phyloP scores from a whole-genome alignment of 768 basidiomycete genomes.

The Neoboletus brunneissimus region DNA sequence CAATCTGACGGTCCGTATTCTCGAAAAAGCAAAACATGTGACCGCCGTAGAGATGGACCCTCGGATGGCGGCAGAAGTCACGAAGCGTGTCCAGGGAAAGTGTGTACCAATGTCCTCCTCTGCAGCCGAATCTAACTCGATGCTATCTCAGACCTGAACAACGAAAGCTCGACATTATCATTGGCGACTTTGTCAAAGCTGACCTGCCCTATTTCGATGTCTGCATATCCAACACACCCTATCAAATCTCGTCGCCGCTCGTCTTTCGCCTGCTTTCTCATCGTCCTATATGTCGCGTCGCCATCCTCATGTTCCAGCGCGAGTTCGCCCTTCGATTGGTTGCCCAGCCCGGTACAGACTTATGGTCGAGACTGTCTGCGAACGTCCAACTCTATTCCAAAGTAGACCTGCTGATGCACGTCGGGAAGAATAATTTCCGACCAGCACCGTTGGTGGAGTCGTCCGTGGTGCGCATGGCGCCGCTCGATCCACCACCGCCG shows the following conservation, averaged over 20 bases:
- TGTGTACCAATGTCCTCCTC: slow-evolving; percentile 45
- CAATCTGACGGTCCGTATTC: slow-evolving; percentile 89
- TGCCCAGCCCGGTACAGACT: slow-evolving; percentile 74
- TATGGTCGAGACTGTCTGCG: slow-evolving; percentile 94
- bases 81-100: slow-evolving; percentile 98
- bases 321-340: slow-evolving; percentile 94
- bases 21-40: slow-evolving; percentile 90
- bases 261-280: slow-evolving; percentile 97
- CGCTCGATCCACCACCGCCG: slow-evolving; percentile 92
- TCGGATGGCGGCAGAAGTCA: slow-evolving; percentile 96
- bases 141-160: slow-evolving; percentile 74
- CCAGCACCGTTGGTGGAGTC: slow-evolving; percentile 95
- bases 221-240: slow-evolving; percentile 98
- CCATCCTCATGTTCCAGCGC: slow-evolving; percentile 99
- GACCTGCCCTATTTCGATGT: slow-evolving; percentile 98
- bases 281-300: slow-evolving; percentile 88
- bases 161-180: slow-evolving; percentile 89
- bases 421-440: slow-evolving; percentile 94
- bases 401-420: slow-evolving; percentile 94
- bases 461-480: slow-evolving; percentile 86
- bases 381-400: slow-evolving; percentile 98
- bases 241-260: slow-evolving; percentile 97
- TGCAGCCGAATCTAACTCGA: background rate
- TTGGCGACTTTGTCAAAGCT: slow-evolving; percentile 98
- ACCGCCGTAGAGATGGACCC: slow-evolving; percentile 98